Base-by-base conservation (phyloP, 2,329 filamentous ascomycete species). In the Apiospora kogelbergensis region DNA sequence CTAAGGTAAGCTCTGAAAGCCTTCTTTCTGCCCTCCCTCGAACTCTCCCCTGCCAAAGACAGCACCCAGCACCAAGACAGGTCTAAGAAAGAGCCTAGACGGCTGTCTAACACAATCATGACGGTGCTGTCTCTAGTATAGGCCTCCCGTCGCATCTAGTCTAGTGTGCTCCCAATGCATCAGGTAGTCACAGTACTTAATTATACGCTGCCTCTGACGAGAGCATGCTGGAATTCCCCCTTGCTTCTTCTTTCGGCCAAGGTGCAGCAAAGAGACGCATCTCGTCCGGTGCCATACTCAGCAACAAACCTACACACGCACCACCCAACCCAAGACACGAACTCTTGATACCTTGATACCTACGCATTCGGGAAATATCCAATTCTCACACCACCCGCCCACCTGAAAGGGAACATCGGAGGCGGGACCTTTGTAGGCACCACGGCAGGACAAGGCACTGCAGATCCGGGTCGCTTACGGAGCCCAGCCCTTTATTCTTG, bases 381-480 rank as follows among this genome's bases (percentile, higher is more conserved):
- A 37, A 22, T 37, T 20, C 20, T 60, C 30, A 37, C 30, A 33
- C 33, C 33, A 17, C 26, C 30, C 53, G 33, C 20, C 53, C 53
- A 60, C 53, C 53, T 60, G 53, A 60, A 60, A 60, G 53, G 53
- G 15, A 60, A 60, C 53, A n/a, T 60, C 53, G 53, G 53, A 60
- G 53, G 53, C 30, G 53, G 53, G 53, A 57, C 30, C 30, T 60
- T 60, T n/a, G 53, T 37, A 17, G 53, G 53, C 53, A n/a, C n/a
- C 37, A n/a, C 30, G 30, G 37, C 53, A 20, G 53, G 53, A 60
- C 53, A 60, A 37, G 30, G 53, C 26, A 37, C 10, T 60, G 53
- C 53, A 60, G 53, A 60, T 60, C 53, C 53, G 53, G 53, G 30
- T 37, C 53, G 53, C 53, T 60, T 60, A 33, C 53, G 33, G 17